Evolutionary conservation across 2,329 filamentous ascomycete genomes (phyloP), one percentile per base, ranked within the genome.

Genomic region (Aspergillus costaricaensis): DNA sequence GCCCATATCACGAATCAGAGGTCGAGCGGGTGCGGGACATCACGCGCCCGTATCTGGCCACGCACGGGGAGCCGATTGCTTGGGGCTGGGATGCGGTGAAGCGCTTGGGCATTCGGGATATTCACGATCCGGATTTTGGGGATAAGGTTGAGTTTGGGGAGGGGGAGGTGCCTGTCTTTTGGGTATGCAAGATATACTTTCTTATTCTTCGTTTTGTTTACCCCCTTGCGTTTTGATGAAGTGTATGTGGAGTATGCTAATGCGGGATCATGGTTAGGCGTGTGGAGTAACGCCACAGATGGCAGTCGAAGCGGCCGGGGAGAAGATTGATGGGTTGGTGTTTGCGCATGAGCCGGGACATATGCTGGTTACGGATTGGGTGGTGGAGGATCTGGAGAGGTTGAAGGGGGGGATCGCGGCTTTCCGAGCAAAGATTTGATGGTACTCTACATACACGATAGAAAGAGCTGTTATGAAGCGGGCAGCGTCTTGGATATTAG

Each of bases 211-310:
- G 12, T 23, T 4, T 25, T 14, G n/a, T 43, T 30, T 17, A n/a
- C 19, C 7, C 25, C 25, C 25, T 41, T 47, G 15, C 4, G 14
- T 32, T 32, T 21, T 41, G 44, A 21, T 58, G 19, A 9, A 8
- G 23, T 43, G 36, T 21, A 15, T 27, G n/a, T 41, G 14, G 8
- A 15, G 4, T 25, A 25, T 25, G n/a, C 9, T 36, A 36, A 19
- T 38, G 9, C 87, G 30, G 84, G 81, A 87, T 36, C 85, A 83
- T 0, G 80, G 80, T 14, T 85, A 86, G 85, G 87, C 85, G 0
- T 89, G 86, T 68, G 86, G 86, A 36, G 86, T 89, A 10, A 89
- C 87, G 39, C 86, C 87, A 1, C 86, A 89, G 68, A 83, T 87
- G 68, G 86, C 85, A 14, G 84, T 89, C 1, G 82, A 87, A 79